Evolutionary conservation across 2,329 filamentous ascomycete genomes (phyloP), one percentile per base, ranked within the genome.

Genomic region (Sclerotinia spermophila): DNA sequence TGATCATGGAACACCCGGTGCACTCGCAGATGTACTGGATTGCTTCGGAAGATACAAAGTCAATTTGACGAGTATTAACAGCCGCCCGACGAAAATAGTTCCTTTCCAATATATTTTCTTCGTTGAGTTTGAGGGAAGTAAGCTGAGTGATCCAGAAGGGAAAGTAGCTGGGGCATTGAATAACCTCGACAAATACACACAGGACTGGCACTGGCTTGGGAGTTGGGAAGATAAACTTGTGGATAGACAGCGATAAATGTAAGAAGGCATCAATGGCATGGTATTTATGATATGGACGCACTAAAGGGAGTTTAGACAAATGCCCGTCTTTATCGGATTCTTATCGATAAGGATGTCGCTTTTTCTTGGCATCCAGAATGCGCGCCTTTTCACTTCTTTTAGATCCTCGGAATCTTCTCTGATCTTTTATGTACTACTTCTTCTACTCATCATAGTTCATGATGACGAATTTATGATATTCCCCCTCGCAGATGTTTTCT

Each of bases 21-120:
- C 94, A 17, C 83, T 98, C 73, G 94, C 94, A 4, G 88, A 92
- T 75, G 92, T 90, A 42, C 83, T 98, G 71, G 86, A 90, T 66
- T 92, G 93, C 70, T 98, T 98, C 82, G 89, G 89, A 73, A 83
- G 83, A 11, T 85, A 87, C 75, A 85, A 86, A 7, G 84, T 97
- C 71, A 97, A 97, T 79, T 82, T 98, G 75, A 97, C 94, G 42
- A 95, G 91, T 79, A 97, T 98, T 80, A 94, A 94, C 79, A 94
- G 92, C 74, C 83, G 95, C 74, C 95, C 95, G 7, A 94, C 92
- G 76, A 86, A 92, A 70, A 83, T 86, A 53, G 82, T 84, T 75
- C 88, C 91, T 30, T 98, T 97, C 87, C 90, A 96, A 79, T 98
- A 98, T 82, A 87, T 97, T 51, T 97, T 98, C 82, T 94, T 98